phyloP scores from a whole-genome alignment of 257 asterid species.

The Fraxinus pennsylvanica region DNA sequence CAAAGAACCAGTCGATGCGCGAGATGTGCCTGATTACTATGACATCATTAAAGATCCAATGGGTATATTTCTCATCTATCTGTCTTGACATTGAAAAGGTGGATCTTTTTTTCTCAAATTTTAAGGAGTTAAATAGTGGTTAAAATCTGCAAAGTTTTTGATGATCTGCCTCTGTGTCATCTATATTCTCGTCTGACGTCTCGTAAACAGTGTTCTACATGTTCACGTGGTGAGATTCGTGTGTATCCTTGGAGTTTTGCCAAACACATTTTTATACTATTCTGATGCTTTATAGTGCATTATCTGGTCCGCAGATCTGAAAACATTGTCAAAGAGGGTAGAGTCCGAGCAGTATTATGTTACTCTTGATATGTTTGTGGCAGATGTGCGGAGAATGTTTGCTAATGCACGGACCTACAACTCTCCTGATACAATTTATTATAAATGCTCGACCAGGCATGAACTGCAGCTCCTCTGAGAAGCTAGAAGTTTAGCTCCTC shows the following conservation, averaged over 20 bases:
- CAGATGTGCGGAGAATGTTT: constrained; percentile 86
- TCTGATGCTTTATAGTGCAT: constrained; percentile 1
- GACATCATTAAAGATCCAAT: constrained; percentile 93
- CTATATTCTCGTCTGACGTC: neutral
- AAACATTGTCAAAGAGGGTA: constrained; percentile 90
- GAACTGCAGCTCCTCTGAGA: constrained; percentile 17
- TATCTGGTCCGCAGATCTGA: constrained; percentile 55
- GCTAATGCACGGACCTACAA: constrained; percentile 88
- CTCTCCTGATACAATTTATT: constrained; percentile 91
- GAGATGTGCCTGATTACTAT: constrained; percentile 96
- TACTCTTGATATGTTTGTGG: constrained; percentile 91
- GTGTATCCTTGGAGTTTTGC: neutral
- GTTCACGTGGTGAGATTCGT: neutral
- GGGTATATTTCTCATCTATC: constrained; percentile 45
- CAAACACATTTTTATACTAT: neutral
- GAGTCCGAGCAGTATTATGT: constrained; percentile 87
- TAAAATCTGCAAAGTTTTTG: neutral
- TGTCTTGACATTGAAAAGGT: neutral
- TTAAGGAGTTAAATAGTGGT: neutral
- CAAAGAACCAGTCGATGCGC: constrained; percentile 95
- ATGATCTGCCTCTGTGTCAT: neutral
- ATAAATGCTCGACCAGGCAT: constrained; percentile 89
- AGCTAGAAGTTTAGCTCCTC: constrained; percentile 1
- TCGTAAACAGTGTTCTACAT: neutral
- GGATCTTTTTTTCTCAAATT: neutral